Evolutionary conservation across 176 grass and related monocot genomes (phyloP).

Genomic region (Oryza glumipatula): DNA sequence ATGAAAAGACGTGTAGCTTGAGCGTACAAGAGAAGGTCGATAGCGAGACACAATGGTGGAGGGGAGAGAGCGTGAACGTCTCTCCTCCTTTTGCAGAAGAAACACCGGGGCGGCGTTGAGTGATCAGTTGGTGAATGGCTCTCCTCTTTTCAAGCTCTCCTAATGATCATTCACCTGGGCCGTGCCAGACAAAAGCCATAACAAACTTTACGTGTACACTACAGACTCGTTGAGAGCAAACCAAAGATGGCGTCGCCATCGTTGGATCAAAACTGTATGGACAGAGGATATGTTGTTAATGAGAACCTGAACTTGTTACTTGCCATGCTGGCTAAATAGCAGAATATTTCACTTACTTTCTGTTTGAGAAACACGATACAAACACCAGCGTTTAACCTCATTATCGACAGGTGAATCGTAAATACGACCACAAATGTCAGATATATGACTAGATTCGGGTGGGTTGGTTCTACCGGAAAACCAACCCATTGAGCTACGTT

Average conservation of each 20-base stretch:
- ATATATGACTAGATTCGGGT: too few relatives aligned
- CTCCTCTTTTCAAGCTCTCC: not conserved
- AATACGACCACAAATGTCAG: too few relatives aligned
- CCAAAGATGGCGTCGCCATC: not conserved
- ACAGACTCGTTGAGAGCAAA: not conserved
- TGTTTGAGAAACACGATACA: too few relatives aligned
- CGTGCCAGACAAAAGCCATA: not conserved
- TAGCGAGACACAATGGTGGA: not conserved
- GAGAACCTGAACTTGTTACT: too few relatives aligned
- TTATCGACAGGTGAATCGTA: too few relatives aligned
- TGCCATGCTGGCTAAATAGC: too few relatives aligned
- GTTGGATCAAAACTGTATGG: not conserved
- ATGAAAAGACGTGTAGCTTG: not conserved
- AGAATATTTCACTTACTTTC: too few relatives aligned
- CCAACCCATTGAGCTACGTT: too few relatives aligned
- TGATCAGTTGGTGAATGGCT: not conserved
- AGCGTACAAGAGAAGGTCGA: not conserved
- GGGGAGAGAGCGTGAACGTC: not conserved
- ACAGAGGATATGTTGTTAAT: too few relatives aligned
- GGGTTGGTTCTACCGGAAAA: too few relatives aligned
- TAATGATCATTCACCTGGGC: not conserved
- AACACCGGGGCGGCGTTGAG: not conserved
- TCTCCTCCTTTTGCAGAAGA: not conserved
- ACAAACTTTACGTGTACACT: not conserved
- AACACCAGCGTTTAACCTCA: too few relatives aligned